A percentile compares a stretch with the other conserved stretches of the same genome.
These are phyloP conservation scores for Colletotrichum sp. DNA, from an alignment of 2,329 filamentous ascomycete genomes.

Conservation along the genomic window DNA sequence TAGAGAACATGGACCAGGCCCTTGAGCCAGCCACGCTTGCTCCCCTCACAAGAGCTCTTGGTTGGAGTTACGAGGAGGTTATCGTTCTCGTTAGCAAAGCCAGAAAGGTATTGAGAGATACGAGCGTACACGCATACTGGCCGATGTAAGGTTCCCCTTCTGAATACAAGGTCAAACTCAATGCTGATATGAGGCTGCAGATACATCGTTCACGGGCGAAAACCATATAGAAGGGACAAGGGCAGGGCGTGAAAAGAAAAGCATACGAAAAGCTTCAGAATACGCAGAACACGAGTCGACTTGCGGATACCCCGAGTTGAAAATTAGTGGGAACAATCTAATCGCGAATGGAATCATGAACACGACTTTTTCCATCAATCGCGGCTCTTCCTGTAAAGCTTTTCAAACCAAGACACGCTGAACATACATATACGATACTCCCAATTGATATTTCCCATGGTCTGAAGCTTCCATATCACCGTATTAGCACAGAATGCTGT, in stretches of 20 bases:
- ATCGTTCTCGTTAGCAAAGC: constrained; percentile 25
- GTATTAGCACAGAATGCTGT: neutral
- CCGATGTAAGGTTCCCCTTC: neutral
- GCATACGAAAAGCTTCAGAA: too few relatives aligned
- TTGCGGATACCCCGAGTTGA: neutral
- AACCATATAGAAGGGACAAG: neutral
- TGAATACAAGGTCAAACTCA: neutral
- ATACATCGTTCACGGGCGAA: constrained; percentile 4
- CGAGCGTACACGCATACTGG: constrained; percentile 29
- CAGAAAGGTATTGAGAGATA: constrained; percentile 26
- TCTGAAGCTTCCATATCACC: neutral
- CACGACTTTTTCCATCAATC: neutral
- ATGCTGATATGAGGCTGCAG: neutral
- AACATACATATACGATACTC: neutral
- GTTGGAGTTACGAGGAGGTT: constrained; percentile 35
- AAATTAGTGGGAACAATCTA: neutral
- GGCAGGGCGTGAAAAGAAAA: neutral
- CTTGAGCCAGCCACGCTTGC: constrained; percentile 38
- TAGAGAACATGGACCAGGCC: constrained; percentile 33
- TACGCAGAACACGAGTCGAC: neutral
- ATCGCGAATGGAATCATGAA: neutral
- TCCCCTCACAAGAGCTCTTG: constrained; percentile 39
- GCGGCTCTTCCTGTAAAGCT: neutral
- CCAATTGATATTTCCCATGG: neutral
- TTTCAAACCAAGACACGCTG: neutral